Evolutionary conservation across 345 rosid species (phyloP).

Genomic region (Balakata baccata): DNA sequence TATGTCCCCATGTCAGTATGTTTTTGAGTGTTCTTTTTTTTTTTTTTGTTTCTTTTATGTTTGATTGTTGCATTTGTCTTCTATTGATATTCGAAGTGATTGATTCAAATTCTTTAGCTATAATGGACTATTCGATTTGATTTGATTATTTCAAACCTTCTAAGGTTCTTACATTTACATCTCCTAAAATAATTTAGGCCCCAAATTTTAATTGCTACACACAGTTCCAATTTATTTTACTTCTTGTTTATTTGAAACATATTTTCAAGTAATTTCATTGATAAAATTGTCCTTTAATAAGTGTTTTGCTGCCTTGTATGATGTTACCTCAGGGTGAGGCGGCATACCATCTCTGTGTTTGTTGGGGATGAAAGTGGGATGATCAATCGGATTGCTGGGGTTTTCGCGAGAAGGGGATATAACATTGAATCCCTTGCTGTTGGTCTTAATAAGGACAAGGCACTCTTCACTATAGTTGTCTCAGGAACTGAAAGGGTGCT

Average conservation of each 20-base stretch:
- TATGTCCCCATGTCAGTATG: neutral
- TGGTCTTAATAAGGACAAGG: slow-evolving; percentile 87
- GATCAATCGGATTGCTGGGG: slow-evolving; percentile 95
- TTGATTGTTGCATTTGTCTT: neutral
- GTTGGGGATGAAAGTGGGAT: slow-evolving; percentile 99
- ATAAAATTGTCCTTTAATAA: neutral
- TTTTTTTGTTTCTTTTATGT: neutral
- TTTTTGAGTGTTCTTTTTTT: too few species aligned
- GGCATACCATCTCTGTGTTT: slow-evolving; percentile 84
- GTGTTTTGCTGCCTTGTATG: neutral
- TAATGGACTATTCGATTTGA: neutral
- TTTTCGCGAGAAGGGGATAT: slow-evolving; percentile 90
- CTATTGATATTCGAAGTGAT: neutral
- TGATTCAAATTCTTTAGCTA: neutral
- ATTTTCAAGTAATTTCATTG: neutral
- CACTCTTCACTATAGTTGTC: slow-evolving; percentile 88
- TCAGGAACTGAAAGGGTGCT: slow-evolving; percentile 77
- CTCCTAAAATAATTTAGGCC: neutral
- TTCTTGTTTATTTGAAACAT: neutral
- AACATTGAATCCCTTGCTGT: slow-evolving; percentile 99
- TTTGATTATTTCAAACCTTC: neutral
- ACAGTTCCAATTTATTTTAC: neutral
- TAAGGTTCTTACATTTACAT: too few species aligned
- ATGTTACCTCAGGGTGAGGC: slow-evolving; percentile 48
- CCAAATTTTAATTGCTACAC: neutral